Base-by-base conservation (phyloP, 148 eudicot species). In the Amaranthus cruentus region DNA sequence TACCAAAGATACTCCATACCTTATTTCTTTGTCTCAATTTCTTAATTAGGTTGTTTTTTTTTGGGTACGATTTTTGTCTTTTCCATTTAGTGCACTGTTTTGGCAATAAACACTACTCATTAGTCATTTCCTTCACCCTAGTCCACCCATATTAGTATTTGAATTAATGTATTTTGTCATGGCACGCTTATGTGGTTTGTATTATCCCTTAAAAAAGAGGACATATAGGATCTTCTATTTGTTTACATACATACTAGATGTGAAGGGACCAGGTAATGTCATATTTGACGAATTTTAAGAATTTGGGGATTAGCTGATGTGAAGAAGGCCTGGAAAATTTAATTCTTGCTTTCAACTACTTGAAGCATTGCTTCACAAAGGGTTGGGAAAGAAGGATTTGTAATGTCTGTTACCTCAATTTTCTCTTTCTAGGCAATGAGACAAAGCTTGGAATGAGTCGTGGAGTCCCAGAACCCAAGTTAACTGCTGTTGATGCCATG, bases 391-490 rank as follows among this genome's bases (percentile, higher is more conserved):
- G 38, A 28, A 28, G 44, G 5, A 38, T 6, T 58, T 58, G 46
- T 7, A 48, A 9, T 15, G 66, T 28, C 44, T 44, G 18, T 15
- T 55, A 54, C 10, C 57, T 54, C 38, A 66, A 11, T 66, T 74
- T 71, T 69, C 8, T 54, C 14, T 55, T 63, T 77, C 55, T 78
- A 95, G 99, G 99, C 77, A 95, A 95, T 79, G 93, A 95, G 83
- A 95, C 97, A 73, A 95, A 95, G 88, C 86, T 95, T 81, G 99
- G 96, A 71, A 95, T 95, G 99, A 87, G 96, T 83, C 88, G 96
- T 77, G 97, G 99, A 68, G 83, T 95, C 75, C 89, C 99, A 66
- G 97, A 91, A 80, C 97, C 96, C 69, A 95, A 95, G 87, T 87
- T 95, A 75, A 95, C 99, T 11, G 97, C 99, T 64, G 83, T 95